These are phyloP conservation scores for Sophora flavescens DNA, from an alignment of 306 rosid species.

Conservation along the genomic window DNA sequence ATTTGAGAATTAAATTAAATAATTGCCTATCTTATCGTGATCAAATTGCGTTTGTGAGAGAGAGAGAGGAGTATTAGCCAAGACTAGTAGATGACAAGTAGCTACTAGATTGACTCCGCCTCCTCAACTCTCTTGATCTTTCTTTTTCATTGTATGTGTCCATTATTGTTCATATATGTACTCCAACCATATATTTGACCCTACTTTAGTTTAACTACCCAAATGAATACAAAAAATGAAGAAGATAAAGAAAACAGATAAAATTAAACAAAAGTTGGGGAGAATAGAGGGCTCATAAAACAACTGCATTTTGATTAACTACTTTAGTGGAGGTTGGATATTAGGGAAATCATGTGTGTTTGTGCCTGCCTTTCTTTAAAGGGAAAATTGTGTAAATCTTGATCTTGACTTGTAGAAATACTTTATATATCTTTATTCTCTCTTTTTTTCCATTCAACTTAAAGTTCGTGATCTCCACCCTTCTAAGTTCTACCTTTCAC, in stretches of 20 bases:
- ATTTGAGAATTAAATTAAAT: constrained; percentile 23
- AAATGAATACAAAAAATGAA: constrained; percentile 52
- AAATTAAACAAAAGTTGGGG: constrained; percentile 48
- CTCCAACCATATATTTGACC: constrained; percentile 60
- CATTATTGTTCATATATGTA: constrained; percentile 65
- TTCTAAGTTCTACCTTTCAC: constrained; percentile 44
- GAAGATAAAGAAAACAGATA: constrained; percentile 13
- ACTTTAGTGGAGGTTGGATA: constrained; percentile 36
- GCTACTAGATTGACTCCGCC: constrained; percentile 62
- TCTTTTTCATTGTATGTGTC: constrained; percentile 53
- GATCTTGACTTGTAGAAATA: constrained; percentile 68
- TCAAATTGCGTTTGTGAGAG: constrained; percentile 36
- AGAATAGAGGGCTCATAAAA: constrained; percentile 34
- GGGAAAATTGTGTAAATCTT: constrained; percentile 62
- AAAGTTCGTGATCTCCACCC: constrained; percentile 68
- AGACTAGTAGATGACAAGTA: constrained; percentile 61
- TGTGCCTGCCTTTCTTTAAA: constrained; percentile 67
- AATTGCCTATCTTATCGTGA: constrained; percentile 35
- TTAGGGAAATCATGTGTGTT: constrained; percentile 63
- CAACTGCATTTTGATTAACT: constrained; percentile 42
- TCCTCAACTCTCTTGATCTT: constrained; percentile 47
- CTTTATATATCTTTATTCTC: constrained; percentile 39
- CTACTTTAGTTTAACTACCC: constrained; percentile 62
- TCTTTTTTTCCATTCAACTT: constrained; percentile 54
- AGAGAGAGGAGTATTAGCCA: constrained; percentile 41